Evolutionary conservation across 257 asterid species (phyloP), one percentile per base, ranked within the genome.

Genomic region (Coffea eugenioides): DNA sequence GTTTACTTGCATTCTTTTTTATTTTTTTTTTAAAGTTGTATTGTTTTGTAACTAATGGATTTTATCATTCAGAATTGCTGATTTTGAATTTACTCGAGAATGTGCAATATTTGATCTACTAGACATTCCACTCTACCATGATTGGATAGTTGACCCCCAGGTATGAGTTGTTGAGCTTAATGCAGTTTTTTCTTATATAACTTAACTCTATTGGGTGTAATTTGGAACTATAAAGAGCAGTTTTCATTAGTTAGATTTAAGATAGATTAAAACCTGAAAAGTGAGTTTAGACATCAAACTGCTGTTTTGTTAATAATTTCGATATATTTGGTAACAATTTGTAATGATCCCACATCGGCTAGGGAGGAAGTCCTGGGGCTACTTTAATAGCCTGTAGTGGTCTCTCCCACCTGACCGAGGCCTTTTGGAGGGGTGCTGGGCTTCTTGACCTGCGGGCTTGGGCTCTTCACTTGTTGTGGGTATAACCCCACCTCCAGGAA

Each of bases 111-210:
- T 92, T 88, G 99, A 94, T 88, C 85, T 96, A 73, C 79, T 96
- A 92, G 97, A 91, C 82, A 93, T 96, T 88, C 99, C 99, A 48
- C 98, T 96, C 74, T 94, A 94, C 88, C 98, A 96, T 82, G 99
- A 97, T 76, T 96, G 99, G 99, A 96, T 96, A 82, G 93, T 94
- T 88, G 98, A 96, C 83, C 94, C 97, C 1, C 98, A 94, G 97
- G 98, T 92, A 90, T 80, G 88, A 48, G 76, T 64, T 79, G 77
- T 75, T 27, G 71, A 75, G 20, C 36, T 71, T 5, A 36, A 57
- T 54, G n/a, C 41, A 20, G 41, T 54, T n/a, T 69, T 75, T 27
- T 31, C 31, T 31, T 31, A 31, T 31, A 31, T 31, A 31, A 49
- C 1, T 34, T 9, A 62, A 62, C 23, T 62, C 0, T 62, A 62